Percentiles rank a stretch among this genome's conserved stretches.
These are phyloP conservation scores for Rhynchospora tenuis DNA, from an alignment of 176 grass and related monocot species.

Conservation along the genomic window DNA sequence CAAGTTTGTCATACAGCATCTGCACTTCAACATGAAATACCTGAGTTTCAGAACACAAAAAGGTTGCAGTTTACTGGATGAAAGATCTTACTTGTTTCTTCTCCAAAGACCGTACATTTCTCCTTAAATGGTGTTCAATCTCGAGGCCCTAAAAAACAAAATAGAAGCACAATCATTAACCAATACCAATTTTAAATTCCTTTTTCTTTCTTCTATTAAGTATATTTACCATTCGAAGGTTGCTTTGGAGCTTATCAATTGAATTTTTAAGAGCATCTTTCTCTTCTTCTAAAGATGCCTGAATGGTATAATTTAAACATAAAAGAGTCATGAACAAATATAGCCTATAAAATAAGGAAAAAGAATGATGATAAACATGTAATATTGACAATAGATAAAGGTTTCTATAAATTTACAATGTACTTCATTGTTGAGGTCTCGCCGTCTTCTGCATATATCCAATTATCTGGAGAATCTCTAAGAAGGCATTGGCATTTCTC, in stretches of 20 bases:
- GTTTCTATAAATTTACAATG: constrained; percentile 77
- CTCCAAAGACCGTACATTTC: constrained; percentile 54
- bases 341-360: constrained; percentile 11
- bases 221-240: constrained; percentile 73
- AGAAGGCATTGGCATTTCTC: constrained; percentile 69
- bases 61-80: constrained; percentile 11
- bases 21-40: constrained; percentile 32
- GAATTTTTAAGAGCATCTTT: constrained; percentile 69
- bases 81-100: constrained; percentile 55
- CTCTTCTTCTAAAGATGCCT: constrained; percentile 83
- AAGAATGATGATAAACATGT: constrained; percentile 22
- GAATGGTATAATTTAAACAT: constrained; percentile 3
- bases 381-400: constrained; percentile 27
- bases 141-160: constrained; percentile 58
- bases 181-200: constrained; percentile 12
- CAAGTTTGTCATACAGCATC: constrained; percentile 44
- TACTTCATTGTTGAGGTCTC: constrained; percentile 87
- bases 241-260: constrained; percentile 86
- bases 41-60: constrained; percentile 19
- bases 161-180: constrained; percentile 22
- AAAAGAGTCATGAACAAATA: constrained; percentile 11
- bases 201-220: constrained; percentile 19
- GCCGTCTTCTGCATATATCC: constrained; percentile 68
- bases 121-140: constrained; percentile 84
- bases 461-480: constrained; percentile 61